Conservation (phyloP, 2,329 filamentous ascomycete genomes). For the Karstenula rhodostoma region DNA sequence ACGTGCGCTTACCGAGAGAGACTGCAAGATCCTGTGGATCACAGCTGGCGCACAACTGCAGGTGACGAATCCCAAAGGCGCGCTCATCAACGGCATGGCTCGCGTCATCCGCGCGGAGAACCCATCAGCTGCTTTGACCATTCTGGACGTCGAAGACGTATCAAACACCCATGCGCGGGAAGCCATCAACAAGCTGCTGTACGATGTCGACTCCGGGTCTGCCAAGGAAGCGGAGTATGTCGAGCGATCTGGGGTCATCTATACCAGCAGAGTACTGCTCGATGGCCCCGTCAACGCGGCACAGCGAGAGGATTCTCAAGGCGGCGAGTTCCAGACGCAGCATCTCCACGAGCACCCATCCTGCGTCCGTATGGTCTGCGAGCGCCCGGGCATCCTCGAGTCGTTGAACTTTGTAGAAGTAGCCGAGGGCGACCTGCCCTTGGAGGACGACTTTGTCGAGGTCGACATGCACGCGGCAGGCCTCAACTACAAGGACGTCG, state of each 20-base stretch:
- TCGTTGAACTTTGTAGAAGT: background rate
- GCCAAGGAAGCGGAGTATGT: background rate
- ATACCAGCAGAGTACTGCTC: background rate
- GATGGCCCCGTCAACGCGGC: background rate
- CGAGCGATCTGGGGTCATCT: background rate
- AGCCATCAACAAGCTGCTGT: background rate
- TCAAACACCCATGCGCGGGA: background rate
- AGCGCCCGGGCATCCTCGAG: background rate
- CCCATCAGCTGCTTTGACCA: background rate
- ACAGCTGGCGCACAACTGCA: slow-evolving; percentile 11
- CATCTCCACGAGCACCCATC: slow-evolving; percentile 16
- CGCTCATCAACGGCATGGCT: background rate
- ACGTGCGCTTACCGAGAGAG: too few species aligned
- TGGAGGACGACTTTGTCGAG: slow-evolving; percentile 17
- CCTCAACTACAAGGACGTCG: slow-evolving; percentile 26
- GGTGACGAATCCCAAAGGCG: background rate
- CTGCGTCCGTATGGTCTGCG: background rate
- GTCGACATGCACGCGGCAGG: slow-evolving; percentile 32
- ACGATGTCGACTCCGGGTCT: background rate
- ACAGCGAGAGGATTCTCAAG: background rate
- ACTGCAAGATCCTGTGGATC: background rate
- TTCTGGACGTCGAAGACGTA: background rate
- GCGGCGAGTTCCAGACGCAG: slow-evolving; percentile 21
- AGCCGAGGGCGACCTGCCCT: background rate
- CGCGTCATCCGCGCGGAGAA: background rate